Evolutionary conservation across 73 alveolate genomes (phyloP), one percentile per base, ranked within the genome.

Genomic region (Paramecium pentaurelia): DNA sequence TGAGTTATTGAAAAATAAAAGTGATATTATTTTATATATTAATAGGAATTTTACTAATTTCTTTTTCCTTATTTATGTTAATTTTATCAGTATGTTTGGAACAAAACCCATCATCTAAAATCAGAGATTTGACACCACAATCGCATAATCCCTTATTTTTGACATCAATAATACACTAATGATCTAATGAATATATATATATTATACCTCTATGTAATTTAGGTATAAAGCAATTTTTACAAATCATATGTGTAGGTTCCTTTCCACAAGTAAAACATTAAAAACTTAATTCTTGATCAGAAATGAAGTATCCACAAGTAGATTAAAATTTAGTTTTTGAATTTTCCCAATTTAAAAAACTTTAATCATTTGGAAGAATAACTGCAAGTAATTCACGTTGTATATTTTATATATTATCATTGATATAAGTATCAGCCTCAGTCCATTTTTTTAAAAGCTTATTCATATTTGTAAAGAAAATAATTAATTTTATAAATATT

Each of bases 141-240:
- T 77, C 89, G 27, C 89, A 77, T 7, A 58, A 7, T 77, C 89
- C 89, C 6, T 68, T 59, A 77, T 14, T 77, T 8, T 77, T 77
- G 4, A 6, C 51, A 11, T 38, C 22, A 1, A 38, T 38, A 20
- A 77, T 37, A 40, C 59, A 28, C 18, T 77, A 34, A 20, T 77
- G 89, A 20, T 20, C 89, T 77, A 0, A 20, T 38, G 11, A 77
- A 8, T 32, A 14, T 16, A 34, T 20, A 38, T 42, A 34, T 18
- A 16, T 36, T 14, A 4, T 77, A 77, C 89, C 18, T 44, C 20
- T 40, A 37, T 77, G 89, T 9, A 5, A 16, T 16, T 36, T n/a
- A 4, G 34, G 30, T 11, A 10, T 16, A 44, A 77, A 77, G 12
- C 89, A 77, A 4, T 77, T 2, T 34, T 44, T 1, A 25, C 89